Evolutionary conservation across 352 stramenopile genomes (phyloP).

Genomic region (Thalassiosira tumida): DNA sequence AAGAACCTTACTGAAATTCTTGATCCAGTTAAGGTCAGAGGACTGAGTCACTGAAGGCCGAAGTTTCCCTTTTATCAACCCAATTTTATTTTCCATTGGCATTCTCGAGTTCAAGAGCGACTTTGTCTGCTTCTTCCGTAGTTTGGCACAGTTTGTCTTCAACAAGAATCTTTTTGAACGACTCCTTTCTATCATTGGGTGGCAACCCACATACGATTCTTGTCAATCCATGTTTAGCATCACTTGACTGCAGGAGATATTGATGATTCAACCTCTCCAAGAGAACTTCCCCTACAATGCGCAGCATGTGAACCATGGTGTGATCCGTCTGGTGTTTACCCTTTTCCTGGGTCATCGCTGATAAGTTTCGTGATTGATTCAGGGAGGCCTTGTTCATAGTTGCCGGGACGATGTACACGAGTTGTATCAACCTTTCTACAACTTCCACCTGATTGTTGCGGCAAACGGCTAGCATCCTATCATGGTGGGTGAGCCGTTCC

Average conservation of each 20-base stretch:
- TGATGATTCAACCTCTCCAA: conserved; percentile 3
- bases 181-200: background rate
- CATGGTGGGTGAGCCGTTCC: too few relatives aligned
- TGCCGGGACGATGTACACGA: too few relatives aligned
- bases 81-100: background rate
- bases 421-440: too few relatives aligned
- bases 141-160: conserved; percentile 16
- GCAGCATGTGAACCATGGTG: conserved; percentile 30
- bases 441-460: too few relatives aligned
- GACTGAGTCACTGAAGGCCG: background rate
- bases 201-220: conserved; percentile 28
- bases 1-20: conserved; percentile 21
- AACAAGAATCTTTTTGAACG: conserved; percentile 28
- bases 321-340: too few relatives aligned
- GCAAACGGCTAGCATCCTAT: too few relatives aligned
- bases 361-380: too few relatives aligned
- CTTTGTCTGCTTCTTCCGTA: conserved; percentile 10
- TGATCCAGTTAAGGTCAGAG: conserved; percentile 35
- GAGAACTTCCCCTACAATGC: background rate
- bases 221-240: conserved; percentile 26
- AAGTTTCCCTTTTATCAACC: conserved; percentile 4
- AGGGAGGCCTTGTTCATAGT: too few relatives aligned
- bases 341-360: too few relatives aligned
- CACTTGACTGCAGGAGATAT: conserved; percentile 23
- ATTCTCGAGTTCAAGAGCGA: conserved; percentile 9